Evolutionary conservation across 2,329 filamentous ascomycete species (phyloP).

Genomic region (Colletotrichum sp.): DNA sequence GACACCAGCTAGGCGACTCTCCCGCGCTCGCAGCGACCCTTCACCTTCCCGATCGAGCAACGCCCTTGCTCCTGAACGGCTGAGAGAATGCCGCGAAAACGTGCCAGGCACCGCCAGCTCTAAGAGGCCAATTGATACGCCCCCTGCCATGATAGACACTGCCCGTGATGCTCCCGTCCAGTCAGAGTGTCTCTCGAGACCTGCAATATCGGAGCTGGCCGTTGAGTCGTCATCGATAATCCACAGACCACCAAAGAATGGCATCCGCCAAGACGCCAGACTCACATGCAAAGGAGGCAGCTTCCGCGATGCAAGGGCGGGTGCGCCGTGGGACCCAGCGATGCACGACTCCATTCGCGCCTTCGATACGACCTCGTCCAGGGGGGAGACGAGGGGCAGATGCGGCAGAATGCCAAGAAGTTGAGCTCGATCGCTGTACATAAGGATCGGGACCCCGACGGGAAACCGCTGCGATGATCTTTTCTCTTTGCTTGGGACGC

Average conservation of each 20-base stretch:
- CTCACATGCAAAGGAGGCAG: constrained; percentile 6
- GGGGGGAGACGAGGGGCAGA: not conserved
- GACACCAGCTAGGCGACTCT: constrained; percentile 12
- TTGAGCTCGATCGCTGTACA: not conserved
- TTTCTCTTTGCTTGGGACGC: constrained; percentile 3
- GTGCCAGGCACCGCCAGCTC: constrained; percentile 21
- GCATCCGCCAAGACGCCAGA: not conserved
- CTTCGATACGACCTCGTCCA: not conserved
- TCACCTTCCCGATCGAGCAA: constrained; percentile 18
- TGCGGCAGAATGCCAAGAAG: not conserved
- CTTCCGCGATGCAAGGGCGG: constrained; percentile 17
- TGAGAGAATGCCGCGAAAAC: constrained; percentile 11
- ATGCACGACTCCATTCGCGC: not conserved
- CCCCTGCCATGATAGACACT: constrained; percentile 8
- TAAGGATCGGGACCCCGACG: not conserved
- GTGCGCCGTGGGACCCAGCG: not conserved
- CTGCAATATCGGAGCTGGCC: constrained; percentile 16
- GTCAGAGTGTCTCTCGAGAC: not conserved
- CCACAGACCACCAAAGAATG: not conserved
- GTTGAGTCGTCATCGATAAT: not conserved
- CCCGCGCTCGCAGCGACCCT: constrained; percentile 3
- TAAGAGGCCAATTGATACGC: constrained; percentile 24
- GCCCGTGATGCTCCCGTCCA: not conserved
- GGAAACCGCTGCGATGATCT: not conserved
- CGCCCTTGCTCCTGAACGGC: not conserved